phyloP scores from a whole-genome alignment of 2,329 filamentous ascomycete species.

The Cladosporium colombiae region DNA sequence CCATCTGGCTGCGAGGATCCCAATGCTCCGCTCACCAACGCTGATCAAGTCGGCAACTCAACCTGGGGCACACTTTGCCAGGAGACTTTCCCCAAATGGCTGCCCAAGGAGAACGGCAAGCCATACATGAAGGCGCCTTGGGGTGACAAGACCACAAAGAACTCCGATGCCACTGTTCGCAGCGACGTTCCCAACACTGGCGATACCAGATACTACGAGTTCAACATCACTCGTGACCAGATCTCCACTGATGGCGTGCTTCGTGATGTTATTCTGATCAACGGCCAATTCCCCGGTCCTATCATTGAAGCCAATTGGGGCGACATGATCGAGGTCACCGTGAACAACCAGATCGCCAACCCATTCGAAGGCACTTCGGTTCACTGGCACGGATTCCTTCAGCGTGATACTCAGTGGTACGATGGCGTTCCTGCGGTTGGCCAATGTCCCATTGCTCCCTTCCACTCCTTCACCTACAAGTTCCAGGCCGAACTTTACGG shows the following conservation, averaged over 20 bases:
- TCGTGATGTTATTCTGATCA: slow-evolving; percentile 27
- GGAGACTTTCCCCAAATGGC: slow-evolving; percentile 30
- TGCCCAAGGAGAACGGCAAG: slow-evolving; percentile 23
- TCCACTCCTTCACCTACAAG: slow-evolving; percentile 41
- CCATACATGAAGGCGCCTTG: slow-evolving; percentile 27
- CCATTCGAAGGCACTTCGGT: slow-evolving; percentile 40
- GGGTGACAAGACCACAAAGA: slow-evolving; percentile 30
- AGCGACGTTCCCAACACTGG: slow-evolving; percentile 32
- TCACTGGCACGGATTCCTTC: slow-evolving; percentile 46
- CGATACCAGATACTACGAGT: slow-evolving; percentile 34
- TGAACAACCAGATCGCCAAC: slow-evolving; percentile 38
- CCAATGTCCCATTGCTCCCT: slow-evolving; percentile 46
- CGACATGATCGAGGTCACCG: slow-evolving; percentile 39
- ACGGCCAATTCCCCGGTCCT: slow-evolving; percentile 30
- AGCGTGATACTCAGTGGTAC: slow-evolving; percentile 38
- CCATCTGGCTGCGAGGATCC: slow-evolving; percentile 22
- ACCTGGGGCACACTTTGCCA: slow-evolving; percentile 28
- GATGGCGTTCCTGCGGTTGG: slow-evolving; percentile 46
- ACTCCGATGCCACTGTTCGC: slow-evolving; percentile 32
- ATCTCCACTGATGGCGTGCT: slow-evolving; percentile 33
- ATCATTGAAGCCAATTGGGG: slow-evolving; percentile 42
- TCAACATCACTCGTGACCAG: slow-evolving; percentile 26
- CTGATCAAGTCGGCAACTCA: slow-evolving; percentile 30
- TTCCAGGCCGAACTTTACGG: slow-evolving; percentile 44
- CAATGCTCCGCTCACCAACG: slow-evolving; percentile 26